These are phyloP conservation scores for Verticillium klebahnii DNA, from an alignment of 2,329 filamentous ascomycete species.

Conservation along the genomic window DNA sequence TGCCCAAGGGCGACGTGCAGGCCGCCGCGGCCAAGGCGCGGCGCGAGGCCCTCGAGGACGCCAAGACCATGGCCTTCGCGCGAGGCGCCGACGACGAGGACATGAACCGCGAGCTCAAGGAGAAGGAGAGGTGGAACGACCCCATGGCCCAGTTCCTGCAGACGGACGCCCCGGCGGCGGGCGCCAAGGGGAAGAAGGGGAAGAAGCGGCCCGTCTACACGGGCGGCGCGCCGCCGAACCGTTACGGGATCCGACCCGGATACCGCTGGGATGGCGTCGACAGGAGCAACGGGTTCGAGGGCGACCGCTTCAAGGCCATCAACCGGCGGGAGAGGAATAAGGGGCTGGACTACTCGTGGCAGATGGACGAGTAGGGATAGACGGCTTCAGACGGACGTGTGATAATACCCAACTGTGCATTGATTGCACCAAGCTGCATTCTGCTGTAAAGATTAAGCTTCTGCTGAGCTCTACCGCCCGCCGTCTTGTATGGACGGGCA, in stretches of 20 bases:
- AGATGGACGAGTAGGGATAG: conserved; percentile 75
- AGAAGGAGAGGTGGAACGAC: conserved; percentile 82
- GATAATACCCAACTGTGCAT: conserved; percentile 3
- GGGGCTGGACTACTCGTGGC: conserved; percentile 86
- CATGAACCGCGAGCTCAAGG: conserved; percentile 79
- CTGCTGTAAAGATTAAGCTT: not conserved
- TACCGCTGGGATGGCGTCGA: conserved; percentile 98
- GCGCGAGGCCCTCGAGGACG: conserved; percentile 69
- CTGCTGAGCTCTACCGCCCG: not conserved
- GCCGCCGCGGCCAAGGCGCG: conserved; percentile 59
- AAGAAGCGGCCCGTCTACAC: conserved; percentile 63
- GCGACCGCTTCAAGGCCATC: conserved; percentile 82
- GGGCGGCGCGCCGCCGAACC: conserved; percentile 79
- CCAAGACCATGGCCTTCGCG: conserved; percentile 76
- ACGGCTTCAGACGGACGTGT: not conserved
- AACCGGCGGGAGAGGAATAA: conserved; percentile 74
- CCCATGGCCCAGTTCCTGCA: conserved; percentile 77
- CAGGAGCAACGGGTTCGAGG: conserved; percentile 88
- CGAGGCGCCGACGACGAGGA: conserved; percentile 78
- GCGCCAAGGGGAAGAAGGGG: conserved; percentile 19
- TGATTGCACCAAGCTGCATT: not conserved
- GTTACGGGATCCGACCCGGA: conserved; percentile 88
- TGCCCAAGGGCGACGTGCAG: conserved; percentile 83
- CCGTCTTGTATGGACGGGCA: not conserved
- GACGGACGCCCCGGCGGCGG: conserved; percentile 18